These are phyloP conservation scores for Eimeria acervulina DNA, from an alignment of 169 alveolate genomes.

Conservation along the genomic window DNA sequence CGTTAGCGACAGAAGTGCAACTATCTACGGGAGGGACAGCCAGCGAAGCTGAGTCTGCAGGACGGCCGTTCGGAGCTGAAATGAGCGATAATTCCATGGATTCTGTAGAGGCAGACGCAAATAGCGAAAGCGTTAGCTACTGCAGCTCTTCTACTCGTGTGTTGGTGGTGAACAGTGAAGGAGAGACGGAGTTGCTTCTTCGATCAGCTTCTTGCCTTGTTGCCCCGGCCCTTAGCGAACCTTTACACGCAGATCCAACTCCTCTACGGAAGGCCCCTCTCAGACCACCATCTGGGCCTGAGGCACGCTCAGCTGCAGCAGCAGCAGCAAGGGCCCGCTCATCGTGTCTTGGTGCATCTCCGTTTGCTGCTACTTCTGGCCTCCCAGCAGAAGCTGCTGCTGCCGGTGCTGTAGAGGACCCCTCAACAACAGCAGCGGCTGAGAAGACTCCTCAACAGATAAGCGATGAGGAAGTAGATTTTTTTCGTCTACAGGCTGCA, in stretches of 20 bases:
- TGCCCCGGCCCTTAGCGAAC: conserved; percentile 62
- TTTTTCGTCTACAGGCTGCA: neutral
- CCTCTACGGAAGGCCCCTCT: conserved; percentile 67
- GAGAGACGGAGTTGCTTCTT: conserved; percentile 59
- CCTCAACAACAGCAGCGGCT: conserved; percentile 18
- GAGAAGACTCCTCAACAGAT: neutral
- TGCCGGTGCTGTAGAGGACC: conserved; percentile 18
- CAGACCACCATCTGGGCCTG: conserved; percentile 24
- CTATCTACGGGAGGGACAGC: neutral
- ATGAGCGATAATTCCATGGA: neutral
- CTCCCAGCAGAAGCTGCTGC: conserved; percentile 57
- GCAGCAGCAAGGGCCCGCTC: conserved; percentile 21
- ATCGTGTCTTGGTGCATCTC: neutral
- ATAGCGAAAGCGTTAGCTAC: conserved; percentile 15
- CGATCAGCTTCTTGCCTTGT: conserved; percentile 24
- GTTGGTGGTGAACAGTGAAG: conserved; percentile 57
- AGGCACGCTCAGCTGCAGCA: conserved; percentile 12
- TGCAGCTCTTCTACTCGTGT: conserved; percentile 50
- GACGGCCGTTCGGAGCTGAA: neutral
- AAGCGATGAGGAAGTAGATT: neutral
- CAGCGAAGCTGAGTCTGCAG: neutral
- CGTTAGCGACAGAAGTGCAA: conserved; percentile 31
- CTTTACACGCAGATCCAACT: conserved; percentile 50
- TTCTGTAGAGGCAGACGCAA: neutral
- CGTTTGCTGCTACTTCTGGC: neutral